These are phyloP conservation scores for Rhytidhysteron rufulum DNA, from an alignment of 2,329 filamentous ascomycete species.

Conservation along the genomic window DNA sequence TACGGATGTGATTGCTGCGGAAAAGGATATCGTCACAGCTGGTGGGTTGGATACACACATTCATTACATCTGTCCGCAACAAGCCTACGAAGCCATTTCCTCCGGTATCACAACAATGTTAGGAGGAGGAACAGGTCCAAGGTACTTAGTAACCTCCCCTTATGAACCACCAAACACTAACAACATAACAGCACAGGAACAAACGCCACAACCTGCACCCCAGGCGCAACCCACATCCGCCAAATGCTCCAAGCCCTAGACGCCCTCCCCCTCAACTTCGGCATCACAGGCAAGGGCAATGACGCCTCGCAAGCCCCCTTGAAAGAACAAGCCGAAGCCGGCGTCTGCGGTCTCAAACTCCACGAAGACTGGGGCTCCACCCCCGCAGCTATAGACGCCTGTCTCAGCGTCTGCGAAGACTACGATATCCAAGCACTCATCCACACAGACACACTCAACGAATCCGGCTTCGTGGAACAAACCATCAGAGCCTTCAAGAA, in stretches of 20 bases:
- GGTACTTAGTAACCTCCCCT: constrained; percentile 53
- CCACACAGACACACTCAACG: constrained; percentile 93
- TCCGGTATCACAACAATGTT: constrained; percentile 88
- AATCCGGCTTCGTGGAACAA: constrained; percentile 93
- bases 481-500: constrained; percentile 81
- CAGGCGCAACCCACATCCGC: constrained; percentile 74
- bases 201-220: constrained; percentile 90
- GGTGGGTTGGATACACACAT: constrained; percentile 89
- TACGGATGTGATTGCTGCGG: constrained; percentile 88
- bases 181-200: constrained; percentile 64
- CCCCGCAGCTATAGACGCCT: constrained; percentile 85
- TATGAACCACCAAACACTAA: constrained; percentile 13
- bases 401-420: constrained; percentile 76
- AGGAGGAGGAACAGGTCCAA: constrained; percentile 89
- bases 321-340: constrained; percentile 75
- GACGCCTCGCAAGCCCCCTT: constrained; percentile 69
- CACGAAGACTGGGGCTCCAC: constrained; percentile 97
- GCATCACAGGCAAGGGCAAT: constrained; percentile 91
- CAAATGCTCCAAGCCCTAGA: constrained; percentile 91
- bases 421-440: constrained; percentile 91
- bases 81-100: constrained; percentile 76
- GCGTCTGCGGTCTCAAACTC: constrained; percentile 85
- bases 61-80: constrained; percentile 93
- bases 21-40: constrained; percentile 85
- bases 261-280: constrained; percentile 75